phyloP scores from a whole-genome alignment of 768 basidiomycete genomes.

The Suillus subluteus region DNA sequence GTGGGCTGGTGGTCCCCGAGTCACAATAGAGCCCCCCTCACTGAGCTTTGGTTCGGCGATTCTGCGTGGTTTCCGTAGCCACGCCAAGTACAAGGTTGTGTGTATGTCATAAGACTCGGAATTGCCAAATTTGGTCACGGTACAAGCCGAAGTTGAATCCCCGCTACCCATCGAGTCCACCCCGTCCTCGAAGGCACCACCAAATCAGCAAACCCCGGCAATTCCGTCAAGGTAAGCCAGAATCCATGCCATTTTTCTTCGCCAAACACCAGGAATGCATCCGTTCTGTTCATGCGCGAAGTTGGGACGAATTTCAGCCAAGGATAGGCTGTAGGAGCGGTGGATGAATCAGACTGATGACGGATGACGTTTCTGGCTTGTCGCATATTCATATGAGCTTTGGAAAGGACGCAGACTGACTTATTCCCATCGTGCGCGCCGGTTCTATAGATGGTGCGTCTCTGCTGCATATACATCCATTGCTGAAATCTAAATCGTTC shows the following conservation, averaged over 20 bases:
- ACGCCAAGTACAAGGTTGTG: no score
- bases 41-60: not conserved
- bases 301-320: constrained; percentile 6
- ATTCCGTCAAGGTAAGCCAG: constrained; percentile 64
- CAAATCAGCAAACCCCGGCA: constrained; percentile 35
- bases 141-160: constrained; percentile 30
- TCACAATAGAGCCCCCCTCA: not conserved
- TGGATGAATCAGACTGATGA: constrained; percentile 43
- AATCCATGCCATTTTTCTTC: constrained; percentile 31
- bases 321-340: constrained; percentile 30
- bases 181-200: constrained; percentile 20
- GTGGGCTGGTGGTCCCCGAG: not conserved
- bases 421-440: not conserved
- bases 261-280: constrained; percentile 18
- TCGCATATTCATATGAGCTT: constrained; percentile 18
- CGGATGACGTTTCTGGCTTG: constrained; percentile 41
- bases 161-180: constrained; percentile 21
- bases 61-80: not conserved
- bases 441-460: constrained; percentile 30
- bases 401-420: constrained; percentile 24
- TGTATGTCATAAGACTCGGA: not conserved
- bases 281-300: constrained; percentile 2
- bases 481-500: constrained; percentile 10
- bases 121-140: constrained; percentile 24
- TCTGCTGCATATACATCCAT: not conserved